Conservation (phyloP, 2,329 filamentous ascomycete species). For the Xylaria sp. region DNA sequence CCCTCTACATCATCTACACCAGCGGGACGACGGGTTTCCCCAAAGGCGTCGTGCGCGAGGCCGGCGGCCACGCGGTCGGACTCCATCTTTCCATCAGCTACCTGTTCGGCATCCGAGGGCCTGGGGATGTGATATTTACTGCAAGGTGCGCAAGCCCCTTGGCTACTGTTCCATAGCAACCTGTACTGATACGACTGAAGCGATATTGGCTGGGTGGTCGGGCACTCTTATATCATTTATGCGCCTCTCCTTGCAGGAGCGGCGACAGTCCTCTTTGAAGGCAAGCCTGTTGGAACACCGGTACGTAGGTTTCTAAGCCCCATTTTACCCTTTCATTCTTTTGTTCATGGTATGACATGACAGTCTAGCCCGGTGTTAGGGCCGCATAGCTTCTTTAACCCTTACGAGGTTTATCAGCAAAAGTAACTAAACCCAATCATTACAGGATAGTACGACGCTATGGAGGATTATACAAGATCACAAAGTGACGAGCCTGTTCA, state of each 20-base stretch:
- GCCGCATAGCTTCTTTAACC: too few species aligned
- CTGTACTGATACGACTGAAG: slow-evolving; percentile 30
- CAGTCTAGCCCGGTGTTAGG: too few species aligned
- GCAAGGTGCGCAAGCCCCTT: slow-evolving; percentile 48
- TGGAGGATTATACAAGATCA: slow-evolving; percentile 88
- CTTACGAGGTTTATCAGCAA: not conserved
- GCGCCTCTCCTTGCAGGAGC: slow-evolving; percentile 83
- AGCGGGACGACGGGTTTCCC: slow-evolving; percentile 73
- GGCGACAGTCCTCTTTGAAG: slow-evolving; percentile 86
- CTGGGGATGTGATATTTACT: slow-evolving; percentile 68
- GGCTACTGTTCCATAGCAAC: too few species aligned
- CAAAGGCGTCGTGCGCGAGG: slow-evolving; percentile 74
- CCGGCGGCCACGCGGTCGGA: slow-evolving; percentile 85
- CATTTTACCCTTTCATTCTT: not conserved
- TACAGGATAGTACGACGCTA: slow-evolving; percentile 73
- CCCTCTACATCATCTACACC: slow-evolving; percentile 83
- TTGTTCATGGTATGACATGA: too few species aligned
- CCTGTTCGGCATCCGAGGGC: slow-evolving; percentile 79
- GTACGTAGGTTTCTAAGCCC: not conserved
- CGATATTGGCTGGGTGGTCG: slow-evolving; percentile 92
- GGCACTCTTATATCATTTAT: slow-evolving; percentile 86
- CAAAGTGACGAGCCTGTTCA: slow-evolving; percentile 81
- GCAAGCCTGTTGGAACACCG: slow-evolving; percentile 90
- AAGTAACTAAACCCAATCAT: not conserved
- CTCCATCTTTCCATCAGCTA: slow-evolving; percentile 81